These are phyloP conservation scores for Cladophialophora chaetospira DNA, from an alignment of 2,329 filamentous ascomycete genomes.

Conservation along the genomic window DNA sequence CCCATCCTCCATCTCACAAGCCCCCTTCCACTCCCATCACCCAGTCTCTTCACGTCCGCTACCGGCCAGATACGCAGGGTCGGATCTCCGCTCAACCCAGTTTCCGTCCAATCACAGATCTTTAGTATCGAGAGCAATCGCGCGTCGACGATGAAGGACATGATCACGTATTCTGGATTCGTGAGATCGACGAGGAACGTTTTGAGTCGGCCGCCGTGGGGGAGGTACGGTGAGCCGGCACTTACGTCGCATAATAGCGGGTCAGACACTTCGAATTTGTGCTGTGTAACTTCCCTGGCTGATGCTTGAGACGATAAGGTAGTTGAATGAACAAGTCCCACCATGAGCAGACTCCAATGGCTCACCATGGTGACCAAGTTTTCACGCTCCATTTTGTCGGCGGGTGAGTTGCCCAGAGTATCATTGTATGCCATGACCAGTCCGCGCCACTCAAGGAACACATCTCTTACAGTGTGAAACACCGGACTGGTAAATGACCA, in stretches of 20 bases:
- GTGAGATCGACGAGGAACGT: not conserved
- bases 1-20: not conserved
- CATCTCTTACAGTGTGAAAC: not conserved
- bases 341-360: constrained; percentile 5
- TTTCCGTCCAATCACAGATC: constrained; percentile 6
- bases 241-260: no score
- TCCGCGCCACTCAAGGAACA: constrained; percentile 2
- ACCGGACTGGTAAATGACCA: not conserved
- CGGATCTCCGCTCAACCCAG: not conserved
- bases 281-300: no score
- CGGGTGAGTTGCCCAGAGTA: not conserved
- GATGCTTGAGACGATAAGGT: not conserved
- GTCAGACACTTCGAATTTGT: no score
- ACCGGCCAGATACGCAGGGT: not conserved
- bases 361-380: not conserved
- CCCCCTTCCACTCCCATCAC: not conserved
- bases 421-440: constrained; percentile 6
- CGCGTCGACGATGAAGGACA: constrained; percentile 1
- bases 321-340: constrained; percentile 1
- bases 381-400: not conserved
- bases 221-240: not conserved
- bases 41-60: not conserved
- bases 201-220: constrained; percentile 1
- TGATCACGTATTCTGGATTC: not conserved
- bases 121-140: not conserved